Percentiles rank a stretch among this genome's conserved stretches.
Evolutionary conservation across 345 rosid genomes (phyloP).

Genomic region (Sonneratia caseolaris): DNA sequence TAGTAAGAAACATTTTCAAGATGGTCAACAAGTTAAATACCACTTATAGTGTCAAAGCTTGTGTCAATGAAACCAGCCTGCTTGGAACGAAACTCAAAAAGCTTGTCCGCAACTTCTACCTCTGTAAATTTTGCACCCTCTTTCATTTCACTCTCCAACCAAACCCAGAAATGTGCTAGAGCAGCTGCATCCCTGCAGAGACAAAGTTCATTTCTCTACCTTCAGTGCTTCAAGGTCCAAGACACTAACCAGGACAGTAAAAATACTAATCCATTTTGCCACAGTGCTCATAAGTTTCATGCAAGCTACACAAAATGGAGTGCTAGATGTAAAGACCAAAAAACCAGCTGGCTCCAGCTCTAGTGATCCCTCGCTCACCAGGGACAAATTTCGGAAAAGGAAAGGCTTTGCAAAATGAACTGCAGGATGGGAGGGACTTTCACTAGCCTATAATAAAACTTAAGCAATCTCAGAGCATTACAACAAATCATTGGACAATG

Average conservation of each 20-base stretch:
- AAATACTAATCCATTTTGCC: background rate
- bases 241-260: background rate
- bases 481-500: background rate
- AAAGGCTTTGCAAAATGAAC: background rate
- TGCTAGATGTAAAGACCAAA: background rate
- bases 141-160: constrained; percentile 78
- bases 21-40: constrained; percentile 16
- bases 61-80: constrained; percentile 85
- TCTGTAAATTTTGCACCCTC: constrained; percentile 60
- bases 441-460: background rate
- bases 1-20: background rate
- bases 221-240: background rate
- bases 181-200: constrained; percentile 91
- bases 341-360: background rate
- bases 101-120: constrained; percentile 78
- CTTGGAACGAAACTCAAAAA: constrained; percentile 73
- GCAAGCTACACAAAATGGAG: background rate
- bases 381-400: background rate
- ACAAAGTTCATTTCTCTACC: background rate
- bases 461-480: background rate
- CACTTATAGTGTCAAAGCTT: constrained; percentile 93
- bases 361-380: background rate
- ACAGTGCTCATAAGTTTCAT: background rate
- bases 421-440: background rate
- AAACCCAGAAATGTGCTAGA: constrained; percentile 77